These are phyloP conservation scores for Thraustotheca clavata DNA, from an alignment of 352 stramenopile species.

Conservation along the genomic window DNA sequence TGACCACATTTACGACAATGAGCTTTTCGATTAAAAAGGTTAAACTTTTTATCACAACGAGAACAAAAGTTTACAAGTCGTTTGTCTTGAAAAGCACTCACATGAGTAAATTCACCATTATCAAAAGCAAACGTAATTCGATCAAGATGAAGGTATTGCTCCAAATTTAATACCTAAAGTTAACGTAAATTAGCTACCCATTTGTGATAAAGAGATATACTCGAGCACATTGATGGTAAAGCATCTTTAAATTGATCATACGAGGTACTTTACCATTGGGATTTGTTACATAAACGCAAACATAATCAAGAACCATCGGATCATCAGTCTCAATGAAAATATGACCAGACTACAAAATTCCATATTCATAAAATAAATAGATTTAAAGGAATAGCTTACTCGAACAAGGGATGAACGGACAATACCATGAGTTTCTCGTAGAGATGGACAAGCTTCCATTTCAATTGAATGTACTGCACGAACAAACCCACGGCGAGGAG, in stretches of 20 bases:
- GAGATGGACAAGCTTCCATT: constrained; percentile 49
- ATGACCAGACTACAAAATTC: constrained; percentile 4
- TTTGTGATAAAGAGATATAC: not conserved
- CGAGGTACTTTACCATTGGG: not conserved
- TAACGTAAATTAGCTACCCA: not conserved
- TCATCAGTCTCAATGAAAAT: constrained; percentile 14
- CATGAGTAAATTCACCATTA: not conserved
- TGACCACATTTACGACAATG: constrained; percentile 67
- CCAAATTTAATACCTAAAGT: not conserved
- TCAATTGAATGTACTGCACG: constrained; percentile 69
- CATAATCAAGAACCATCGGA: not conserved
- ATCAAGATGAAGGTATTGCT: constrained; percentile 2
- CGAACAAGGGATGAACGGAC: constrained; percentile 62
- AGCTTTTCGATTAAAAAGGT: constrained; percentile 50
- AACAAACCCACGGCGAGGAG: constrained; percentile 50
- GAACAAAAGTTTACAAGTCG: constrained; percentile 37
- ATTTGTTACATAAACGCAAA: not conserved
- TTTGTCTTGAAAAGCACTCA: constrained; percentile 25
- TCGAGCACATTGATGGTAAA: not conserved
- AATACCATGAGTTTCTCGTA: constrained; percentile 47
- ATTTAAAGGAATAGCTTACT: constrained; percentile 69
- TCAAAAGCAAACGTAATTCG: not conserved
- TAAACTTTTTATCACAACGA: constrained; percentile 43
- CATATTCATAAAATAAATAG: constrained; percentile 35
- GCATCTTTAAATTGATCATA: not conserved